Evolutionary conservation across 176 grass and related monocot genomes (phyloP).

Genomic region (Metroxylon sagu): DNA sequence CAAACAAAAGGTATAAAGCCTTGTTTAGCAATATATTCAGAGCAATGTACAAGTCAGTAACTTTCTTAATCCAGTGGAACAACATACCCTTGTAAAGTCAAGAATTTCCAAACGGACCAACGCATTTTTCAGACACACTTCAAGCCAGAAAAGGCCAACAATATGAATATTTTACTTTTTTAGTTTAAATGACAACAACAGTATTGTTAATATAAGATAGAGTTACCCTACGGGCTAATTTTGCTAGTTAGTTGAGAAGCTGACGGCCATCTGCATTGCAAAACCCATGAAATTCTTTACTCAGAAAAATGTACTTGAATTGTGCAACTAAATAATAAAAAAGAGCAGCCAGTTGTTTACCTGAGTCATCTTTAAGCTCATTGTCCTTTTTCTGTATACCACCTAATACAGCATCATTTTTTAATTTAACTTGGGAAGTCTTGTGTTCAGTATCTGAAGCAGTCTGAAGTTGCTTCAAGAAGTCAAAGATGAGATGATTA

Average conservation of each 20-base stretch:
- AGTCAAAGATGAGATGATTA: not conserved
- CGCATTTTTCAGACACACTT: not conserved
- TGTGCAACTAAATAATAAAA: not conserved
- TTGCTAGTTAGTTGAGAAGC: conserved; percentile 33
- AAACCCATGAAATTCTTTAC: conserved; percentile 16
- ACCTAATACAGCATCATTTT: conserved; percentile 33
- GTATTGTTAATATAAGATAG: not conserved
- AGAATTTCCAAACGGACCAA: no score
- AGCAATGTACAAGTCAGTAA: not conserved
- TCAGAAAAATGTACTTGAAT: not conserved
- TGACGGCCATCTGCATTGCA: conserved; percentile 48
- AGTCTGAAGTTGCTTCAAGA: conserved; percentile 12
- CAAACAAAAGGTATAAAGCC: not conserved
- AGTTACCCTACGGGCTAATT: conserved; percentile 69
- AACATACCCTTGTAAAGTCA: not conserved
- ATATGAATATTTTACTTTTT: no score
- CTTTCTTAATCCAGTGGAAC: not conserved
- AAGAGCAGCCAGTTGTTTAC: conserved; percentile 14
- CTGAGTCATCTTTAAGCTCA: conserved; percentile 40
- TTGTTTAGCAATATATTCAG: not conserved
- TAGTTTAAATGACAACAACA: not conserved
- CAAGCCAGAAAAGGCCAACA: not conserved
- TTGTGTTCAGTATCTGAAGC: conserved; percentile 34
- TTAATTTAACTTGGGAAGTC: conserved; percentile 12
- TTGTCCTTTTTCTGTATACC: conserved; percentile 29